Percentiles rank a stretch among this genome's conserved stretches.
Evolutionary conservation across 2,329 filamentous ascomycete genomes (phyloP).

Genomic region (Aotearoamyces nothofagi): DNA sequence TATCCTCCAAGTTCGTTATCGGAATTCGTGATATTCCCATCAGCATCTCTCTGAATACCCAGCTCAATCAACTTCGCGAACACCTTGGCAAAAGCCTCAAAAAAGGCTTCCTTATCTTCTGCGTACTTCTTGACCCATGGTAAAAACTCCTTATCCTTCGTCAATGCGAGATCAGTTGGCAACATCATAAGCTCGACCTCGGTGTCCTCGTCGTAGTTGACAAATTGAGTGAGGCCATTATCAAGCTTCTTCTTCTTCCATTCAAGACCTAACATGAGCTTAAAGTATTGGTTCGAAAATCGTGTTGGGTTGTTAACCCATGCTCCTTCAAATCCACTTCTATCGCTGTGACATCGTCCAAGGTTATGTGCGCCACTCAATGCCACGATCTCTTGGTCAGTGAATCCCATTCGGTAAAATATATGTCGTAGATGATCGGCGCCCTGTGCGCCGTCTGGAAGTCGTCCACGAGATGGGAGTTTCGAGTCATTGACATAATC

Average conservation of each 20-base stretch:
- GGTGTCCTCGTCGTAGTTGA: slow-evolving; percentile 39
- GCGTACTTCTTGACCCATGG: slow-evolving; percentile 44
- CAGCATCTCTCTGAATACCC: slow-evolving; percentile 37
- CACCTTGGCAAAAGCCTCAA: slow-evolving; percentile 39
- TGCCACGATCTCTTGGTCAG: slow-evolving; percentile 43
- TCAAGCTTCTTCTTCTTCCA: slow-evolving; percentile 37
- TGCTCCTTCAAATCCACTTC: slow-evolving; percentile 40
- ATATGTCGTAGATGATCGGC: slow-evolving; percentile 37
- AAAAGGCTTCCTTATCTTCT: slow-evolving; percentile 45
- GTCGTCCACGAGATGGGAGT: slow-evolving; percentile 38
- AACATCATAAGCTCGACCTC: slow-evolving; percentile 48
- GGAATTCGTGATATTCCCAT: slow-evolving; percentile 35
- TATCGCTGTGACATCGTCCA: slow-evolving; percentile 37
- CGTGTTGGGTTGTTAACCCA: slow-evolving; percentile 44
- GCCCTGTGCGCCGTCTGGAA: slow-evolving; percentile 37
- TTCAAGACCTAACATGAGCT: slow-evolving; percentile 31
- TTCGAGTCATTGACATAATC: slow-evolving; percentile 46
- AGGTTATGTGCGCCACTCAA: slow-evolving; percentile 39
- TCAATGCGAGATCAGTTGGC: slow-evolving; percentile 45
- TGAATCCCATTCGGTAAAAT: slow-evolving; percentile 45
- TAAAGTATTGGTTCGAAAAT: slow-evolving; percentile 42
- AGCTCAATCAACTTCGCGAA: slow-evolving; percentile 47
- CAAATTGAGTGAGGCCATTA: slow-evolving; percentile 40
- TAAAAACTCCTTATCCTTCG: slow-evolving; percentile 34
- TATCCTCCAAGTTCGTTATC: slow-evolving; percentile 44